Evolutionary conservation across 306 rosid genomes (phyloP).

Genomic region (Gynostemma pentaphyllum): DNA sequence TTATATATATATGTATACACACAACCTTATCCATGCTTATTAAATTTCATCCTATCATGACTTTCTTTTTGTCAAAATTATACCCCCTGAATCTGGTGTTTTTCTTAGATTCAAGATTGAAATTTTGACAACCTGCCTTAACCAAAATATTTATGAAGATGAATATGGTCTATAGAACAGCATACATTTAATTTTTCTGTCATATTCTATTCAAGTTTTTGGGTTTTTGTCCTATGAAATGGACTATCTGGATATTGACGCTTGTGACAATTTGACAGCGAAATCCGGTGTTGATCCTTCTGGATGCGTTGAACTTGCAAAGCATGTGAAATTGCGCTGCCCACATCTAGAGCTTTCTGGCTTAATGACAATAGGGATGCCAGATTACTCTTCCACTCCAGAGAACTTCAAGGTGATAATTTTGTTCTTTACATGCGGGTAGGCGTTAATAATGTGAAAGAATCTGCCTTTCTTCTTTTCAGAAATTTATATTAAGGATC

Average conservation of each 20-base stretch:
- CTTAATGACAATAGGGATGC: constrained; percentile 51
- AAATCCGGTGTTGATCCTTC: constrained; percentile 41
- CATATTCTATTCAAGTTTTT: not conserved
- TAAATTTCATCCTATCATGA: not conserved
- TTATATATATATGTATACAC: no score
- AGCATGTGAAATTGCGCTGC: constrained; percentile 32
- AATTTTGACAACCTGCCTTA: not conserved
- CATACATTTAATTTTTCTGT: not conserved
- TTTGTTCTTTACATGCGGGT: not conserved
- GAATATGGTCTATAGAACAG: not conserved
- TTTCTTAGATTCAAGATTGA: not conserved
- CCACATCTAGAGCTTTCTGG: constrained; percentile 39
- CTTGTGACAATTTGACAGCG: constrained; percentile 18
- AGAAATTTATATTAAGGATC: not conserved
- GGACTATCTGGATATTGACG: not conserved
- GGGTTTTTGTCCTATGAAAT: not conserved
- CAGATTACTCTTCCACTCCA: constrained; percentile 39
- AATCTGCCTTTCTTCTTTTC: not conserved
- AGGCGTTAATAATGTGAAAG: not conserved
- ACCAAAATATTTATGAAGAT: not conserved
- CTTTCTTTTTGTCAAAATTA: not conserved
- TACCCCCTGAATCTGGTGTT: not conserved
- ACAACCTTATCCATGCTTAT: not conserved
- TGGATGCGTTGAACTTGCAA: constrained; percentile 30
- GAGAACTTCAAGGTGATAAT: constrained; percentile 33